Conservation (phyloP, 2,329 filamentous ascomycete species). For the Aspergillus sp. region DNA sequence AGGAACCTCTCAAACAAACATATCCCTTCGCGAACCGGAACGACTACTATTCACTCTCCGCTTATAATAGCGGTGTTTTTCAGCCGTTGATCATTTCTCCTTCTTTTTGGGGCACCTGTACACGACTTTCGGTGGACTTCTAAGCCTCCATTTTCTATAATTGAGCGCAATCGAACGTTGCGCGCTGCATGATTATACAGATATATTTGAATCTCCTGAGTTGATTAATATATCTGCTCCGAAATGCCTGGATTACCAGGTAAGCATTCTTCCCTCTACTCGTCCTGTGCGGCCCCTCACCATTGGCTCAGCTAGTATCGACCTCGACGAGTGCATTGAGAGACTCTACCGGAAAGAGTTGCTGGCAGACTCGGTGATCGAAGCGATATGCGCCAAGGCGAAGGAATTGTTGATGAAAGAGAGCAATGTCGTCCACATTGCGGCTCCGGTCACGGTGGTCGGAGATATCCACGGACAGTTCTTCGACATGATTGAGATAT, state of each 20-base stretch:
- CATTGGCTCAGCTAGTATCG: slow-evolving; percentile 74
- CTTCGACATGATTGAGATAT: slow-evolving; percentile 98
- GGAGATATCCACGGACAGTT: slow-evolving; percentile 99
- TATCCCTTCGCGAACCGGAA: slow-evolving; percentile 21
- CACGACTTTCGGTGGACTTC: background rate
- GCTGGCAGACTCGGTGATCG: slow-evolving; percentile 94
- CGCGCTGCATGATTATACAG: slow-evolving; percentile 11
- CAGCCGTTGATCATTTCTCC: slow-evolving; percentile 6
- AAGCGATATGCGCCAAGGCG: slow-evolving; percentile 98
- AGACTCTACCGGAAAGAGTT: slow-evolving; percentile 96
- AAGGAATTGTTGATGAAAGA: slow-evolving; percentile 99
- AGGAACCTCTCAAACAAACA: slow-evolving; percentile 26
- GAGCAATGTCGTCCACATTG: slow-evolving; percentile 98
- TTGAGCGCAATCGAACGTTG: slow-evolving; percentile 5
- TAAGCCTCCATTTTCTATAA: background rate
- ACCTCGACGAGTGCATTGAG: slow-evolving; percentile 97
- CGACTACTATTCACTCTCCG: slow-evolving; percentile 13
- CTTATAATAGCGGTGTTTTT: background rate
- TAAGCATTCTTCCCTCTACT: slow-evolving; percentile 26
- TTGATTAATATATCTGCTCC: slow-evolving; percentile 15
- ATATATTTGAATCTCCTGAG: background rate
- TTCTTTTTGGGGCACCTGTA: background rate
- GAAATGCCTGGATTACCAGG: slow-evolving; percentile 50
- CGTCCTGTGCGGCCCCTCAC: slow-evolving; percentile 13
- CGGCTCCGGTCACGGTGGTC: slow-evolving; percentile 92